These are phyloP conservation scores for Leptographium wingfieldii DNA, from an alignment of 2,329 filamentous ascomycete species.

Conservation along the genomic window DNA sequence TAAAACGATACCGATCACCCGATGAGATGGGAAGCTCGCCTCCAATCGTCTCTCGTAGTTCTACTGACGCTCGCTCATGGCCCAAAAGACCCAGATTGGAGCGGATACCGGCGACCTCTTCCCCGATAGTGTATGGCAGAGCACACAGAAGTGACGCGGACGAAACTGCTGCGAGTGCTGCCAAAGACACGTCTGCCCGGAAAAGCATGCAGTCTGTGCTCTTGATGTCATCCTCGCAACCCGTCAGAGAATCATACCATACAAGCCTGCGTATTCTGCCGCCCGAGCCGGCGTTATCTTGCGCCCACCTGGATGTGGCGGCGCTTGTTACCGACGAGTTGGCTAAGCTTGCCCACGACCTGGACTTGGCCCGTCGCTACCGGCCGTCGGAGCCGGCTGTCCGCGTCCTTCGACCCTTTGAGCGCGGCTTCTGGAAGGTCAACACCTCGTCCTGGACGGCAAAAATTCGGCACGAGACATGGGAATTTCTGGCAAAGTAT, in stretches of 20 bases:
- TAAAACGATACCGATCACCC: not conserved
- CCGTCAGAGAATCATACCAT: not conserved
- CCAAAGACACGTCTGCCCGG: not conserved
- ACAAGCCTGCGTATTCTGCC: slow-evolving; percentile 35
- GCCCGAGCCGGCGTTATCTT: slow-evolving; percentile 38
- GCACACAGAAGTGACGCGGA: not conserved
- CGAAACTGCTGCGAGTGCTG: not conserved
- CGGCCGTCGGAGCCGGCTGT: slow-evolving; percentile 27
- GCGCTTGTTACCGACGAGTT: slow-evolving; percentile 46
- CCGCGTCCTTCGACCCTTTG: slow-evolving; percentile 41
- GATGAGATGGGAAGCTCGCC: not conserved
- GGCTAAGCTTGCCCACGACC: slow-evolving; percentile 36
- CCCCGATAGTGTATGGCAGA: not conserved
- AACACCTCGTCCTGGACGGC: slow-evolving; percentile 41
- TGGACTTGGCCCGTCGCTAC: slow-evolving; percentile 40
- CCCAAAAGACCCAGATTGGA: not conserved
- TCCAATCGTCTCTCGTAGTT: not conserved
- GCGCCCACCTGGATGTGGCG: slow-evolving; percentile 25
- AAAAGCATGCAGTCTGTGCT: not conserved
- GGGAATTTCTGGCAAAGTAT: slow-evolving; percentile 48
- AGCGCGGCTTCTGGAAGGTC: slow-evolving; percentile 70
- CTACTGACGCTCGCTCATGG: not conserved
- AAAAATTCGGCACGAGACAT: slow-evolving; percentile 38
- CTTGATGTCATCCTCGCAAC: not conserved
- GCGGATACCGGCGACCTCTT: not conserved